Conservation (phyloP, 2,329 filamentous ascomycete genomes). For the Colletotrichum sp. region DNA sequence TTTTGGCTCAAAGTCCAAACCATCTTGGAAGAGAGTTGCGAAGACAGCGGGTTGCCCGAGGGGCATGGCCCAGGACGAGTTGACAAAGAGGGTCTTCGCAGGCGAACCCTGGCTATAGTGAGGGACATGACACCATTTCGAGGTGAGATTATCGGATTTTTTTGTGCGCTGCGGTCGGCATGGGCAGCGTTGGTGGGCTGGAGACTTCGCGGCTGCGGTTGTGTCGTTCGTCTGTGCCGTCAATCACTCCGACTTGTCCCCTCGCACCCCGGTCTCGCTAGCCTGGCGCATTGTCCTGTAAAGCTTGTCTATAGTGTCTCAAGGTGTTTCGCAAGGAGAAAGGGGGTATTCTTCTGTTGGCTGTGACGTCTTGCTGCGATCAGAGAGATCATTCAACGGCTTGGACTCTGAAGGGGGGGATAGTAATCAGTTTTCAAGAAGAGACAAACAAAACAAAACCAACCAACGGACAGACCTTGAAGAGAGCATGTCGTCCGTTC, state of each 20-base stretch:
- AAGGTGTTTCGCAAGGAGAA: conserved; percentile 7
- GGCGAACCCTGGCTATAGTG: not conserved
- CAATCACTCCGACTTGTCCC: not conserved
- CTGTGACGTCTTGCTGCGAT: not conserved
- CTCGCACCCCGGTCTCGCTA: not conserved
- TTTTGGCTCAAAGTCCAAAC: not conserved
- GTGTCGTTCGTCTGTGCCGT: not conserved
- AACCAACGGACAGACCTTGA: not conserved
- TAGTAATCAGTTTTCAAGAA: not conserved
- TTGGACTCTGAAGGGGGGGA: not conserved
- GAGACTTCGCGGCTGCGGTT: not conserved
- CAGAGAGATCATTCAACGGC: not conserved
- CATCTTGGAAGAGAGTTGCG: not conserved
- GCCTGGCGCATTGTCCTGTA: not conserved
- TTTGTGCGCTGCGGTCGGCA: not conserved
- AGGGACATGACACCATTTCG: conserved; percentile 12
- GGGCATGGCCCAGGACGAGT: not conserved
- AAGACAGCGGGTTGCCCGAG: not conserved
- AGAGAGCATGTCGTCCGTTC: not conserved
- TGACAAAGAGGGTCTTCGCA: conserved; percentile 7
- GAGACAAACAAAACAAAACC: not conserved
- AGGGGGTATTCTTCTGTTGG: not conserved
- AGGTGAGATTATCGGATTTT: conserved; percentile 1
- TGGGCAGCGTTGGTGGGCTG: not conserved
- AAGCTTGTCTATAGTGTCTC: conserved; percentile 12